Percentiles rank a stretch among this genome's conserved stretches.
Evolutionary conservation across 1,284 basidiomycete genomes (phyloP).

Genomic region (Cutaneotrichosporon cutaneum): DNA sequence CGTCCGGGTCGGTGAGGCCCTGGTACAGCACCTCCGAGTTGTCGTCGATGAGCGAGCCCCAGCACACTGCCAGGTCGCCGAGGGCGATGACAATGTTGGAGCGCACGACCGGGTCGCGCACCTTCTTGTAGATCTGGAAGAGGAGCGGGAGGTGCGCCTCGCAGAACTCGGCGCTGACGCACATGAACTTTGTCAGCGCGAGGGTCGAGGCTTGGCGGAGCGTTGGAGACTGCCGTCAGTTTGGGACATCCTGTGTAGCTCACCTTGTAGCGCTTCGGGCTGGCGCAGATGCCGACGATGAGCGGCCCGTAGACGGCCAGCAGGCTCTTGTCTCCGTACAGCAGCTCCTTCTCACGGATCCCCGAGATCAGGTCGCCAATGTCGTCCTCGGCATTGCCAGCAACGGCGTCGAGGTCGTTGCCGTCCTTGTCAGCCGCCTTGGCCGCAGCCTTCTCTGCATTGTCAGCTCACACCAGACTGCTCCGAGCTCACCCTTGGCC

Average conservation of each 20-base stretch:
- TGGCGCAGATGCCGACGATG: constrained; percentile 81
- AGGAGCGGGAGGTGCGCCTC: constrained; percentile 83
- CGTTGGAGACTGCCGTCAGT: constrained; percentile 67
- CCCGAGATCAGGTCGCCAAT: constrained; percentile 86
- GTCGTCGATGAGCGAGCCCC: constrained; percentile 94
- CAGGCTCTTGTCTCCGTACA: constrained; percentile 81
- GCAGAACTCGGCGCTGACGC: constrained; percentile 90
- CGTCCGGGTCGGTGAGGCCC: constrained; percentile 80
- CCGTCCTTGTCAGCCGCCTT: constrained; percentile 61
- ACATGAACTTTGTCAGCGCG: constrained; percentile 93
- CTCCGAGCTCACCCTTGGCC: constrained; percentile 62
- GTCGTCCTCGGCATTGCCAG: constrained; percentile 96
- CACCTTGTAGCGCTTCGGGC: constrained; percentile 80
- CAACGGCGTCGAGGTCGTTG: constrained; percentile 94
- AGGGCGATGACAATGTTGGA: constrained; percentile 97
- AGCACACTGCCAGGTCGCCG: constrained; percentile 94
- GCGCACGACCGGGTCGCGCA: constrained; percentile 81
- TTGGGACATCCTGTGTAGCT: constrained; percentile 17
- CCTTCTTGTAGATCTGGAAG: constrained; percentile 90
- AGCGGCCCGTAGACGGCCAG: constrained; percentile 84
- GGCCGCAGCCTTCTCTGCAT: constrained; percentile 53
- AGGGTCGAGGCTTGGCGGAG: constrained; percentile 84
- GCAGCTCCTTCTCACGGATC: constrained; percentile 81
- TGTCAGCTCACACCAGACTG: not conserved
- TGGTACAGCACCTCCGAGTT: constrained; percentile 94